phyloP scores from a whole-genome alignment of 2,329 filamentous ascomycete genomes.

The Scedosporium boydii region DNA sequence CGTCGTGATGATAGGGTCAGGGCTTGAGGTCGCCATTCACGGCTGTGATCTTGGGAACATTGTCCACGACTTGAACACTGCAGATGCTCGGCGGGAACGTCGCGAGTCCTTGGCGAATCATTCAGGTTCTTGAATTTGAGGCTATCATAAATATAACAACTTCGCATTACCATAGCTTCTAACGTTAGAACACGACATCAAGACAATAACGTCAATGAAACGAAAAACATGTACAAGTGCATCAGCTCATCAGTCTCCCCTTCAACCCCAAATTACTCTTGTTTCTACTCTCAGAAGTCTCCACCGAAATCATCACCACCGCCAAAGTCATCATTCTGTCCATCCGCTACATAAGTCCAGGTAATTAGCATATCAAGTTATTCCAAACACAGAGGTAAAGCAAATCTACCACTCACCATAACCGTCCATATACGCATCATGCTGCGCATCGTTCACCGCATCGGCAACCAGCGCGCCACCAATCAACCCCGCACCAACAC shows the following conservation, averaged over 20 bases:
- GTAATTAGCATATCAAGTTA: not conserved
- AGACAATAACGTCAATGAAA: not conserved
- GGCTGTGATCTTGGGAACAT: too few species aligned
- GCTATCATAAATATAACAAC: not conserved
- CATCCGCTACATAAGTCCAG: slow-evolving; percentile 6
- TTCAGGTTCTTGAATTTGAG: not conserved
- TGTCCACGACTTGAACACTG: too few species aligned
- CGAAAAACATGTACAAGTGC: not conserved
- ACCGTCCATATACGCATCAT: slow-evolving; percentile 44
- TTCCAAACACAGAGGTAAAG: not conserved
- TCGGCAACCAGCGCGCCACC: slow-evolving; percentile 66
- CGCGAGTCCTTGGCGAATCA: too few species aligned
- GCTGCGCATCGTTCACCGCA: slow-evolving; percentile 53
- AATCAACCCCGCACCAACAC: slow-evolving; percentile 70
- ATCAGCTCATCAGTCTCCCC: not conserved
- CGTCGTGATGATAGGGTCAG: too few species aligned
- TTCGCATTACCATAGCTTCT: not conserved
- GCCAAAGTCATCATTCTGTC: slow-evolving; percentile 3
- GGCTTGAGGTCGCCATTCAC: too few species aligned
- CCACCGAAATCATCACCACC: slow-evolving; percentile 21
- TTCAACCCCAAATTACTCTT: slow-evolving; percentile 1
- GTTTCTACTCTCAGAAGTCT: slow-evolving; percentile 25
- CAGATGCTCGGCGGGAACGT: too few species aligned
- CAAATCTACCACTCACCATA: slow-evolving; percentile 21
- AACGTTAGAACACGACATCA: not conserved